phyloP scores from a whole-genome alignment of 345 rosid genomes.

The Lenwebbia sp. region DNA sequence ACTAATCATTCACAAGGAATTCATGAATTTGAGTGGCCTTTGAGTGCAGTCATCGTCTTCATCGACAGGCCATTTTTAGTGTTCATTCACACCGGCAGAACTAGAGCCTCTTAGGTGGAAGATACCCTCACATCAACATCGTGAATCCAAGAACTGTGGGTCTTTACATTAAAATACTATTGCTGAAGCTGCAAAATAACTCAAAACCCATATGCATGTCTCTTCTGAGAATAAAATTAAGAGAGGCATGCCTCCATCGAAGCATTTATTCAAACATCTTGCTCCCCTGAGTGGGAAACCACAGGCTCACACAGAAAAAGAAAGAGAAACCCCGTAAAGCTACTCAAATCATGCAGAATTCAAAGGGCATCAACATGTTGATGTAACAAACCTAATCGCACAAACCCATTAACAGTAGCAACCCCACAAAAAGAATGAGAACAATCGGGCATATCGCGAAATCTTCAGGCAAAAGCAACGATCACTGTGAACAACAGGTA shows the following conservation, averaged over 20 bases:
- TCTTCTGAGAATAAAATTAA: not conserved
- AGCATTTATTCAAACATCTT: not conserved
- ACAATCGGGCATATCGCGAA: not conserved
- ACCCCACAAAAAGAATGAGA: not conserved
- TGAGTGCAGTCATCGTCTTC: not conserved
- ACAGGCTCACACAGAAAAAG: not conserved
- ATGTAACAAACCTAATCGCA: not conserved
- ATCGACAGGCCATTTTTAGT: not conserved
- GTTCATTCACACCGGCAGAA: not conserved
- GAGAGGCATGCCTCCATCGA: not conserved
- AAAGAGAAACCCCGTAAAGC: not conserved
- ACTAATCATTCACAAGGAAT: not conserved
- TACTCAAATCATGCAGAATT: not conserved
- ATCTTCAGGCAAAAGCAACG: not conserved
- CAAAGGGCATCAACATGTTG: not conserved
- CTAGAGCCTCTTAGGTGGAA: not conserved
- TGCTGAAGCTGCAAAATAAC: not conserved
- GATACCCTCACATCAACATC: not conserved
- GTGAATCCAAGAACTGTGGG: not conserved
- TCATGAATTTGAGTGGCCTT: not conserved
- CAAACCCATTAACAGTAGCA: not conserved
- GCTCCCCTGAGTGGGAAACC: not conserved
- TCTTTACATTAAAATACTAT: not conserved
- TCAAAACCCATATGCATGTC: not conserved
- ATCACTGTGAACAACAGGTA: not conserved